phyloP scores from a whole-genome alignment of 306 rosid genomes.

The Cucurbita moschata region DNA sequence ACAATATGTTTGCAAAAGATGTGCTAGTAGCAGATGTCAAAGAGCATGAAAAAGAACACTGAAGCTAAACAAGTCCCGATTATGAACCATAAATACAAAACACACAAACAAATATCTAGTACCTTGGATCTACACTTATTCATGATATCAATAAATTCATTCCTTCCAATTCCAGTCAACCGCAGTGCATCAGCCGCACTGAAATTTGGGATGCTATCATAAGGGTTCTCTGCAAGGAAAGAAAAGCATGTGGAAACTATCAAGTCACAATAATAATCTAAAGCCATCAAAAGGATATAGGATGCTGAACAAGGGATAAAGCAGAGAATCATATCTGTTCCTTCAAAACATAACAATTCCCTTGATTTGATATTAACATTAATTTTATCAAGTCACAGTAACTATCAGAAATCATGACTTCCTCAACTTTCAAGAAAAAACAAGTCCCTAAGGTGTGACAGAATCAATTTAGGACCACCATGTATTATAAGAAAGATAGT shows the following conservation, averaged over 20 bases:
- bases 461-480: background rate
- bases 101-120: background rate
- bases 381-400: background rate
- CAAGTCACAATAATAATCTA: background rate
- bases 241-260: conserved; percentile 12
- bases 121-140: conserved; percentile 98
- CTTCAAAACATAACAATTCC: background rate
- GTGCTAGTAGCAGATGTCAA: background rate
- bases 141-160: conserved; percentile 94
- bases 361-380: background rate
- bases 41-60: background rate
- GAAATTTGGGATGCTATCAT: conserved; percentile 97
- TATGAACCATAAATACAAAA: background rate
- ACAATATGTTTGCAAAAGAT: background rate
- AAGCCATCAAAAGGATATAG: background rate
- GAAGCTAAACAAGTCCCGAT: background rate
- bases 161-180: conserved; percentile 85
- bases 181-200: conserved; percentile 96
- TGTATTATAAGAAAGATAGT: background rate
- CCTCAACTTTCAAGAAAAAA: background rate
- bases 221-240: conserved; percentile 79
- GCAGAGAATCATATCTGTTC: background rate
- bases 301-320: background rate
- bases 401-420: background rate
- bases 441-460: background rate